Percentiles rank a stretch among this genome's conserved stretches.
Evolutionary conservation across 805 yeast genomes (phyloP).

Genomic region (Candida endomychidarum): DNA sequence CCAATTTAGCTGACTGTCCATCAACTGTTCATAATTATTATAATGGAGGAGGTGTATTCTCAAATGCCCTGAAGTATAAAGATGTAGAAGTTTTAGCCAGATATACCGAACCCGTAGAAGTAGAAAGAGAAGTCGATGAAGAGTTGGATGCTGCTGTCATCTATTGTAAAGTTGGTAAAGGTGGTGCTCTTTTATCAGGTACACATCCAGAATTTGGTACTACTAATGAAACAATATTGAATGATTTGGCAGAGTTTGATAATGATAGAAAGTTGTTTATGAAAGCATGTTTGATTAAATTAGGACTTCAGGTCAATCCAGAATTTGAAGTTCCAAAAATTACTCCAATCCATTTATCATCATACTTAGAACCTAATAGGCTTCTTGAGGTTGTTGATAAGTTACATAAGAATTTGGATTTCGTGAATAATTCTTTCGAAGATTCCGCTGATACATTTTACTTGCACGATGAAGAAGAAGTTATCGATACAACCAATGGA

Average conservation of each 20-base stretch:
- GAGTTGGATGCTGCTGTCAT: constrained; percentile 67
- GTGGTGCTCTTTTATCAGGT: constrained; percentile 76
- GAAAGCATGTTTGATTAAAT: constrained; percentile 50
- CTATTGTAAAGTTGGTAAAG: constrained; percentile 65
- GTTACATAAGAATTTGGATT: constrained; percentile 36
- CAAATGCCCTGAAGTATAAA: constrained; percentile 61
- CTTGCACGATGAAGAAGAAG: constrained; percentile 40
- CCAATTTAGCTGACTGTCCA: constrained; percentile 27
- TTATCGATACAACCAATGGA: constrained; percentile 25
- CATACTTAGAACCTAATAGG: constrained; percentile 33
- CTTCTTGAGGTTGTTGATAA: constrained; percentile 34
- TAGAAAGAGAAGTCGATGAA: constrained; percentile 27
- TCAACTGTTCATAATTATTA: constrained; percentile 49
- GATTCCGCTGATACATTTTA: constrained; percentile 59
- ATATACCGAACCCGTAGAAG: constrained; percentile 58
- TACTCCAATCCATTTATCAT: constrained; percentile 62
- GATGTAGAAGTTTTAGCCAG: constrained; percentile 73
- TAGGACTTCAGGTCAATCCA: constrained; percentile 71
- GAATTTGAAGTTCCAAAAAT: constrained; percentile 57
- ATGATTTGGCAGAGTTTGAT: constrained; percentile 44
- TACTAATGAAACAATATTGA: constrained; percentile 25
- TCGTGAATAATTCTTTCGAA: constrained; percentile 36
- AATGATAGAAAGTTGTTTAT: constrained; percentile 55
- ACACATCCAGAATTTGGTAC: constrained; percentile 83
- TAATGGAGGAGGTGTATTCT: constrained; percentile 90